phyloP scores from a whole-genome alignment of 306 rosid species.

The Citrullus mucosospermus region DNA sequence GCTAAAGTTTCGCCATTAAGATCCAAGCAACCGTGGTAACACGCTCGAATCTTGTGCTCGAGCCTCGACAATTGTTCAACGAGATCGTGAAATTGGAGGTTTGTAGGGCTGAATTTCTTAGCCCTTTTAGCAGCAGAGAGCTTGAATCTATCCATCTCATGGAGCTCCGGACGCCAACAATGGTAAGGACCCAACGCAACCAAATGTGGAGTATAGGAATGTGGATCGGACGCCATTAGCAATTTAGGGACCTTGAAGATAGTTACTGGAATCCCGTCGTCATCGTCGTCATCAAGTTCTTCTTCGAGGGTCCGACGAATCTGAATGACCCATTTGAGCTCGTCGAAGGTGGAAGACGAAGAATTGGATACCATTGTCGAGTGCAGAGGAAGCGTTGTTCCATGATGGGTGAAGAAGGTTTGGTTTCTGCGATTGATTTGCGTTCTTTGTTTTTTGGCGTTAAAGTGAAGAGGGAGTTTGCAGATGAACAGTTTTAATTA shows the following conservation, averaged over 20 bases:
- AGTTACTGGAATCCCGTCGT: constrained; percentile 27
- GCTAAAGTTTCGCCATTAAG: constrained; percentile 54
- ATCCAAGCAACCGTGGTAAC: constrained; percentile 64
- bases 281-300: constrained; percentile 53
- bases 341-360: constrained; percentile 38
- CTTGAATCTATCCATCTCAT: constrained; percentile 72
- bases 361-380: background rate
- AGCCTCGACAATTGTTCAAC: constrained; percentile 35
- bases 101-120: constrained; percentile 26
- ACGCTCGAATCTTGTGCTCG: constrained; percentile 40
- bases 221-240: constrained; percentile 29
- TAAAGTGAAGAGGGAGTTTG: background rate
- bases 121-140: constrained; percentile 46
- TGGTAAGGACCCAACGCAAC: constrained; percentile 81
- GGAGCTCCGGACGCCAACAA: constrained; percentile 55
- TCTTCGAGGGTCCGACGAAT: constrained; percentile 51
- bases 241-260: constrained; percentile 48
- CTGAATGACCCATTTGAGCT: constrained; percentile 46
- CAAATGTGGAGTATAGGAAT: constrained; percentile 57
- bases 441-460: background rate
- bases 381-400: background rate
- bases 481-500: no score
- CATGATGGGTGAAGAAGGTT: background rate
- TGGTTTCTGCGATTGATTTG: no score
- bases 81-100: constrained; percentile 25